Percentiles rank a stretch among this genome's conserved stretches.
phyloP scores from a whole-genome alignment of 257 asterid genomes.

The Lithospermum erythrorhizon region DNA sequence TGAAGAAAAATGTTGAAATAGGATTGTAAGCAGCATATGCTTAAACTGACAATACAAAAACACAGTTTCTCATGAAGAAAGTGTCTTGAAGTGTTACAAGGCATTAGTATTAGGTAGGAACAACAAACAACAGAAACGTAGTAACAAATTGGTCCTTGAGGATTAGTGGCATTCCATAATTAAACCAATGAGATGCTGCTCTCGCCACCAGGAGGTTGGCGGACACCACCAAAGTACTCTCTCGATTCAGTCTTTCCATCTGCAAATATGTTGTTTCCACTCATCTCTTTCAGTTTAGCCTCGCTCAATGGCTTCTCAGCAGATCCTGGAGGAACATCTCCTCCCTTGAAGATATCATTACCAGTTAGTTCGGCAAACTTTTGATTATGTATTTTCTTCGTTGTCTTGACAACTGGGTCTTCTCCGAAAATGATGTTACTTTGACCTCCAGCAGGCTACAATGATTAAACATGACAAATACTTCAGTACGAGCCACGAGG shows the following conservation, averaged over 20 bases:
- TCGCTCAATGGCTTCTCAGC: constrained; percentile 71
- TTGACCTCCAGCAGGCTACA: constrained; percentile 93
- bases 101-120: too few relatives aligned
- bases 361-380: constrained; percentile 83
- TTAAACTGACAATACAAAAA: not conserved
- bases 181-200: constrained; percentile 82
- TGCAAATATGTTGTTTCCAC: constrained; percentile 67
- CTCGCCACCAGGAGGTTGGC: constrained; percentile 87
- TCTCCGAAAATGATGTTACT: constrained; percentile 75
- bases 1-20: too few relatives aligned
- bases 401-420: constrained; percentile 47
- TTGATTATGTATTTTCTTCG: constrained; percentile 73
- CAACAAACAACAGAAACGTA: not conserved
- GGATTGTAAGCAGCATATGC: not conserved
- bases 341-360: constrained; percentile 82
- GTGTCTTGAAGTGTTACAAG: not conserved
- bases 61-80: not conserved
- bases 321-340: constrained; percentile 61
- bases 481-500: not conserved
- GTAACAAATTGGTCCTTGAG: not conserved
- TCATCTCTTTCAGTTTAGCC: constrained; percentile 86
- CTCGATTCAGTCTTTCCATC: constrained; percentile 67
- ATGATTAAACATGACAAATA: constrained; percentile 1
- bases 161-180: not conserved
- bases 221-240: constrained; percentile 79